Base-by-base conservation (phyloP, 2,329 filamentous ascomycete genomes). In the Emergomyces africanus region DNA sequence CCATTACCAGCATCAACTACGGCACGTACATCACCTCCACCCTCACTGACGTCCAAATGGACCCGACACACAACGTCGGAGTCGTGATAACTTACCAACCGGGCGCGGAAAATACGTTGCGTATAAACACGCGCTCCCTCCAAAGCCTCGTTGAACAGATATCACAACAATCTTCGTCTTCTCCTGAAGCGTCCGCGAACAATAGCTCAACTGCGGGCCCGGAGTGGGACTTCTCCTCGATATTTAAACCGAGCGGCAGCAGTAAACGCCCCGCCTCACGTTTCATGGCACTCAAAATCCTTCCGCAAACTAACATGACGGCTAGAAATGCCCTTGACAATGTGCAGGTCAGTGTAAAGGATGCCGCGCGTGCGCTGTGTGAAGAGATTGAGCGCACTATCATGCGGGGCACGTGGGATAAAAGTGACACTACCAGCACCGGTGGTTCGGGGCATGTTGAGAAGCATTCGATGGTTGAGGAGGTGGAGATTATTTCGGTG, bases 21-120 rank as follows among this genome's bases (percentile, higher is more conserved):
- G 94, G 94, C 23, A 87, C 89, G 0, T 99, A 97, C 68, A 88
- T 99, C 67, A 96, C 90, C 0, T 92, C 87, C 2, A 94, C 90
- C 0, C 80, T 96, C 5, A 90, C 90, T 0, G 77, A 85, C 1
- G 79, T 84, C 0, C 89, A 96, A 68, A 82, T 83, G 64, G 87
- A 96, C 64, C 87, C 89, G 70, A 75, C 78, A 57, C 86, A 83
- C 69, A 97, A 97, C 65, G 83, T 95, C 0, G 94, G 94, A 0
- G 82, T 97, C 57, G 81, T 95, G 1, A 75, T 99, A 9, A 81
- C 82, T 14, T 97, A 95, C 70, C 81, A 83, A 62, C 83, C 88
- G 0, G 83, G 85, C 0, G 84, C 84, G 51, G 81, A 82, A 55
- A 87, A 91, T 64, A 78, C 91, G 44, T 81, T 86, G 46, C 81